These are phyloP conservation scores for Chlamydomonas reinhardtii DNA, from an alignment of 163 green algal species.

Conservation along the genomic window DNA sequence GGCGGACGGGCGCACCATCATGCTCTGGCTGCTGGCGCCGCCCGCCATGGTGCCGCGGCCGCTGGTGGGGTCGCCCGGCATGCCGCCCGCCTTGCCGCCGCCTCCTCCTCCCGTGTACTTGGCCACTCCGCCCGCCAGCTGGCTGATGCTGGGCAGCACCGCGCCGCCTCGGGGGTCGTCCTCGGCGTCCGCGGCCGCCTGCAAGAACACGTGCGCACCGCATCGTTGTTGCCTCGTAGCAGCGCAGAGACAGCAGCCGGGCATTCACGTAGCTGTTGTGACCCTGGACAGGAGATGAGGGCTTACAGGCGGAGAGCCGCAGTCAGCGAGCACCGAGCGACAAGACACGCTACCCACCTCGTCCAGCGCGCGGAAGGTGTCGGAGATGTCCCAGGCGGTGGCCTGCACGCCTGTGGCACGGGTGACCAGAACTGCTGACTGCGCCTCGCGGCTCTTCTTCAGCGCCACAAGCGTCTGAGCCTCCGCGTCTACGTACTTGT, in stretches of 20 bases:
- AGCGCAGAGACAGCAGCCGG: too few relatives aligned
- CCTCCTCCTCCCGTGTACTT: constrained; percentile 11
- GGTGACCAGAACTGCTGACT: constrained; percentile 54
- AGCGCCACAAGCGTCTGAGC: constrained; percentile 75
- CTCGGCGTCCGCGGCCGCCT: constrained; percentile 45
- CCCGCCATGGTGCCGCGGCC: not conserved
- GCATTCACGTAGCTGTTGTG: too few relatives aligned
- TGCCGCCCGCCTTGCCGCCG: not conserved
- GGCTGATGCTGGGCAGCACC: constrained; percentile 35
- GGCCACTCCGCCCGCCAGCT: constrained; percentile 51
- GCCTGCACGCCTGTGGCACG: constrained; percentile 51
- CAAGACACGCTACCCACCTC: constrained; percentile 38
- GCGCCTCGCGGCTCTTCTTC: constrained; percentile 78
- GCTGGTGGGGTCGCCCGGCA: constrained; percentile 5
- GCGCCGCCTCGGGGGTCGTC: constrained; percentile 22
- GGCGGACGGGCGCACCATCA: not conserved
- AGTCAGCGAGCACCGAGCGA: too few relatives aligned
- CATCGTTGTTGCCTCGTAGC: too few relatives aligned
- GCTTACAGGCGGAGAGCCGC: too few relatives aligned
- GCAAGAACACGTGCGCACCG: too few relatives aligned
- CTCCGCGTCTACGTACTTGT: constrained; percentile 69
- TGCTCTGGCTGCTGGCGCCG: constrained; percentile 6
- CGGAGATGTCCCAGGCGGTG: constrained; percentile 68
- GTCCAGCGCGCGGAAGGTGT: constrained; percentile 52
- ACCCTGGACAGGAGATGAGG: too few relatives aligned